Conservation (phyloP, 2,329 filamentous ascomycete species). For the Curvularia sp. region DNA sequence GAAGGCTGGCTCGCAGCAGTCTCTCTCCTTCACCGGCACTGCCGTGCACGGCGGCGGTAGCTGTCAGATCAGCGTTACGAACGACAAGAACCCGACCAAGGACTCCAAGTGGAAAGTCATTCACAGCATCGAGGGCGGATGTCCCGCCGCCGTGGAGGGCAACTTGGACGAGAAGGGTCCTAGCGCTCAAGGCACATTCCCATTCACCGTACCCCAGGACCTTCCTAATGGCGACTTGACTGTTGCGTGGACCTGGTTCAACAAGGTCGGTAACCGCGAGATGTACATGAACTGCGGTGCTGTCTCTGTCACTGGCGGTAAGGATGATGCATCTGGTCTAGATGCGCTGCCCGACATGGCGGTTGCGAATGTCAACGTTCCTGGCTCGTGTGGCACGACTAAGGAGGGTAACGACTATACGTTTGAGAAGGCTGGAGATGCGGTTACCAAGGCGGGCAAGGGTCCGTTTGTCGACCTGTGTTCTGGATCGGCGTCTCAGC, state of each 20-base stretch:
- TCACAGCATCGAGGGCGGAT: slow-evolving; percentile 84
- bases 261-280: slow-evolving; percentile 85
- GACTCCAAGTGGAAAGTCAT: slow-evolving; percentile 83
- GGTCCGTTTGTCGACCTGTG: slow-evolving; percentile 39
- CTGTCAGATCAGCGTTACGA: slow-evolving; percentile 84
- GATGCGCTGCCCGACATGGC: slow-evolving; percentile 73
- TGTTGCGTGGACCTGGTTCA: slow-evolving; percentile 92
- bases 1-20: slow-evolving; percentile 65
- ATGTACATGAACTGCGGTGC: slow-evolving; percentile 88
- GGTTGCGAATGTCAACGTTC: slow-evolving; percentile 67
- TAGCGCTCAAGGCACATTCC: slow-evolving; percentile 40
- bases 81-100: slow-evolving; percentile 72
- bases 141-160: slow-evolving; percentile 58
- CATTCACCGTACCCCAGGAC: slow-evolving; percentile 66
- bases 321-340: slow-evolving; percentile 61
- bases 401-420: slow-evolving; percentile 52
- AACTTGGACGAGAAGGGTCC: slow-evolving; percentile 49
- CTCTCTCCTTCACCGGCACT: slow-evolving; percentile 70
- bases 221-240: slow-evolving; percentile 77
- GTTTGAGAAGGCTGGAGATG: slow-evolving; percentile 71
- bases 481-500: slow-evolving; percentile 20
- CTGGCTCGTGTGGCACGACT: slow-evolving; percentile 57
- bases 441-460: slow-evolving; percentile 47
- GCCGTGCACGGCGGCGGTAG: slow-evolving; percentile 89
- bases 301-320: slow-evolving; percentile 65